phyloP scores from a whole-genome alignment of 2,329 filamentous ascomycete genomes.

The Alternaria arborescens region DNA sequence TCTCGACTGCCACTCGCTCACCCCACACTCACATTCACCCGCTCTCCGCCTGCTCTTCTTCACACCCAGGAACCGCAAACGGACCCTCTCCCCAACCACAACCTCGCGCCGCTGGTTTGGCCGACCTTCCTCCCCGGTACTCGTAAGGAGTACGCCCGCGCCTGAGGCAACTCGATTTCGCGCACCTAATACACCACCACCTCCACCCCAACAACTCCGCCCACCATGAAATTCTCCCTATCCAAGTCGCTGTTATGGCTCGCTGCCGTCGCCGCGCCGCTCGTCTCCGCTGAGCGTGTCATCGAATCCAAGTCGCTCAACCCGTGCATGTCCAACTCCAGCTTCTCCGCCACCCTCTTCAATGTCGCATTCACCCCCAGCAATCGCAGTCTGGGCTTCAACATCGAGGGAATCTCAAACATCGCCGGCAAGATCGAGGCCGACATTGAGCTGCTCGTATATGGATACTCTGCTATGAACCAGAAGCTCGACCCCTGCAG shows the following conservation, averaged over 20 bases:
- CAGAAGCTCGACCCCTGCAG: slow-evolving; percentile 79
- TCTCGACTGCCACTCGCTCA: slow-evolving; percentile 39
- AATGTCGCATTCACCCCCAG: slow-evolving; percentile 80
- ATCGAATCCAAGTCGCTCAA: slow-evolving; percentile 86
- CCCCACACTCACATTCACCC: slow-evolving; percentile 19
- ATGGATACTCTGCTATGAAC: slow-evolving; percentile 78
- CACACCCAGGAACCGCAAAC: slow-evolving; percentile 9
- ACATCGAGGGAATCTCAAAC: slow-evolving; percentile 82
- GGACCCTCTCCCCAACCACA: slow-evolving; percentile 15
- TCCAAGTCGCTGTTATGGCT: slow-evolving; percentile 47
- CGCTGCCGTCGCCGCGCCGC: slow-evolving; percentile 52
- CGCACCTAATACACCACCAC: slow-evolving; percentile 17
- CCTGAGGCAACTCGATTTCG: slow-evolving; percentile 24
- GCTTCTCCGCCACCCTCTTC: slow-evolving; percentile 89
- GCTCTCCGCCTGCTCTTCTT: slow-evolving; percentile 9
- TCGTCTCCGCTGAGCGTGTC: slow-evolving; percentile 63
- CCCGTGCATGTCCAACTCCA: slow-evolving; percentile 82
- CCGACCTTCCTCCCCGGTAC: slow-evolving; percentile 37
- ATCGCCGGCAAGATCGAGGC: slow-evolving; percentile 84
- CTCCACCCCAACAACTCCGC: slow-evolving; percentile 13
- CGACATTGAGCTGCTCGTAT: slow-evolving; percentile 78
- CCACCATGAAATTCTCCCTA: slow-evolving; percentile 47
- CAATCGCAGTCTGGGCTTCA: slow-evolving; percentile 76
- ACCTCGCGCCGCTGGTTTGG: slow-evolving; percentile 47
- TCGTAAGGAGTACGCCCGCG: slow-evolving; percentile 38